These are phyloP conservation scores for Sesbania bispinosa DNA, from an alignment of 306 rosid species.

Conservation along the genomic window DNA sequence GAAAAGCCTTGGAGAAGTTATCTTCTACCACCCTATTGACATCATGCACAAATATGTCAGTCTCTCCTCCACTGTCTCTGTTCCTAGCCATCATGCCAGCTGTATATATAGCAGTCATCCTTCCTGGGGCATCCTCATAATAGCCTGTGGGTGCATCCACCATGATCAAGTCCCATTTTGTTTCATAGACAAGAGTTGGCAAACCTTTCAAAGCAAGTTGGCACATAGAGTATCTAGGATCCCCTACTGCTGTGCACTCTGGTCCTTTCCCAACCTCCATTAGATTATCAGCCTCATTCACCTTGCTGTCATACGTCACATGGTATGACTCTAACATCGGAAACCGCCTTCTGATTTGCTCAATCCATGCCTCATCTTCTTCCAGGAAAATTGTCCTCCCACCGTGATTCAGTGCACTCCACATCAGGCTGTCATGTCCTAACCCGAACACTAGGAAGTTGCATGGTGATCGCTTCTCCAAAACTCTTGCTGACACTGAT, in stretches of 20 bases:
- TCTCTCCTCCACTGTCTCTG: slow-evolving; percentile 36
- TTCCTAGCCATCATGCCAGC: slow-evolving; percentile 86
- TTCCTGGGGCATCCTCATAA: slow-evolving; percentile 64
- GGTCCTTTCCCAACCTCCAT: slow-evolving; percentile 56
- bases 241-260: slow-evolving; percentile 54
- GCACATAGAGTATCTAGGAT: slow-evolving; percentile 51
- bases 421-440: slow-evolving; percentile 88
- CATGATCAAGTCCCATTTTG: slow-evolving; percentile 78
- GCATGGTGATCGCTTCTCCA: slow-evolving; percentile 61
- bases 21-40: slow-evolving; percentile 74
- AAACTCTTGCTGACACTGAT: slow-evolving; percentile 47
- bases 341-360: slow-evolving; percentile 46
- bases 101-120: slow-evolving; percentile 79
- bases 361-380: slow-evolving; percentile 74
- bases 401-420: slow-evolving; percentile 63
- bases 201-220: slow-evolving; percentile 61
- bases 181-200: slow-evolving; percentile 48
- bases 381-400: slow-evolving; percentile 69
- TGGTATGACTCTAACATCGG: slow-evolving; percentile 60
- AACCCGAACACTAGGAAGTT: slow-evolving; percentile 77
- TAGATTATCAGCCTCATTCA: slow-evolving; percentile 58
- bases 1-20: slow-evolving; percentile 55
- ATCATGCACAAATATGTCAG: slow-evolving; percentile 75
- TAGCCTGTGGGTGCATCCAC: slow-evolving; percentile 88
- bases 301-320: slow-evolving; percentile 59